A percentile compares a stretch with the other conserved stretches of the same genome.
Evolutionary conservation across 2,329 filamentous ascomycete species (phyloP).

Genomic region (Claviceps maximensis): DNA sequence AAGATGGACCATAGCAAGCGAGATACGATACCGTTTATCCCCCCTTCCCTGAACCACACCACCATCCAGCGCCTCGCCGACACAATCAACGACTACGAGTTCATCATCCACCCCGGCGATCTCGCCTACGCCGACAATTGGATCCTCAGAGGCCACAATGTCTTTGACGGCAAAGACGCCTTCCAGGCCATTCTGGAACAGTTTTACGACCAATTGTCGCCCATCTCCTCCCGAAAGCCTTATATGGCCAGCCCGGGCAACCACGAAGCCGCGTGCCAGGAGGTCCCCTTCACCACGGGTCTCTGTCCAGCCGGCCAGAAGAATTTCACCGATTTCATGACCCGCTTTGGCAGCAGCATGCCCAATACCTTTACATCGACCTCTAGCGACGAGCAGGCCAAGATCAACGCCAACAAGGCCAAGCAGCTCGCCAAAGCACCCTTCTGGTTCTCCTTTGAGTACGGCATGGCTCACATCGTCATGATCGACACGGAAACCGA

Average conservation of each 20-base stretch:
- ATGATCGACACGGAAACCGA: slow-evolving; percentile 23
- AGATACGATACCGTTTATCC: slow-evolving; percentile 32
- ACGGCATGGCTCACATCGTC: slow-evolving; percentile 17
- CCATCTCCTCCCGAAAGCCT: slow-evolving; percentile 37
- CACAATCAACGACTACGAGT: slow-evolving; percentile 40
- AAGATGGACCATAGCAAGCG: slow-evolving; percentile 29
- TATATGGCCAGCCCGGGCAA: slow-evolving; percentile 37
- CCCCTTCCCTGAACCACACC: slow-evolving; percentile 41
- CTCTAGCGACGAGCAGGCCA: slow-evolving; percentile 28
- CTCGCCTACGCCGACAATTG: slow-evolving; percentile 48
- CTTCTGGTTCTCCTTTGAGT: slow-evolving; percentile 16
- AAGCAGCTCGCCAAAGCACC: slow-evolving; percentile 16
- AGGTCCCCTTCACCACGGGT: slow-evolving; percentile 22
- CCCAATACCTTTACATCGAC: slow-evolving; percentile 36
- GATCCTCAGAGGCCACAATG: slow-evolving; percentile 31
- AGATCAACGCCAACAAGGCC: slow-evolving; percentile 31
- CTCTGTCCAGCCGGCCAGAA: slow-evolving; percentile 38
- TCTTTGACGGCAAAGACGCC: slow-evolving; percentile 34
- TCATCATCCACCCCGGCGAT: slow-evolving; percentile 41
- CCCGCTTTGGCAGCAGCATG: slow-evolving; percentile 39
- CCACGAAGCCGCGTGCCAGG: slow-evolving; percentile 40
- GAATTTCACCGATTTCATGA: slow-evolving; percentile 48
- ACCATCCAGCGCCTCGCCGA: slow-evolving; percentile 41
- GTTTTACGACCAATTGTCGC: slow-evolving; percentile 29
- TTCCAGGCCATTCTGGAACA: slow-evolving; percentile 43